Base-by-base conservation (phyloP, 2,329 filamentous ascomycete species). In the Clonostachys rosea region DNA sequence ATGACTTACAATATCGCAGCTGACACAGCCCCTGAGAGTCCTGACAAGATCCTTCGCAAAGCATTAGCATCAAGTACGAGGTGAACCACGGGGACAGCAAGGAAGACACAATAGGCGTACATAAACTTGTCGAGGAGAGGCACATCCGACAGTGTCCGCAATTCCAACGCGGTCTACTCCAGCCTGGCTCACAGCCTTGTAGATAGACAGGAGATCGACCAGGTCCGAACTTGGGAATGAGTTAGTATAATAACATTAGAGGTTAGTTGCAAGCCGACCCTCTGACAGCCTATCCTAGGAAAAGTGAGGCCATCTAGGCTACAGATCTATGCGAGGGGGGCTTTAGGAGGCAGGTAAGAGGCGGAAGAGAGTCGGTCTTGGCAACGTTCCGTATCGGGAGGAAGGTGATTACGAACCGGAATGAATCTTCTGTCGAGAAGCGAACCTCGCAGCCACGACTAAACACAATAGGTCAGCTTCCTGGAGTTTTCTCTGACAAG, bases 81-180 rank as follows among this genome's bases (percentile, higher is more conserved):
- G 24, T 30, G 10, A 30, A 30, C 24, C 9, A 30, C 9, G 9
- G 24, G 8, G 8, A 30, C 10, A 30, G 24, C 9, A 30, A 30
- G 24, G 4, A 30, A 30, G 24, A 30, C 3, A 30, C 9, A 4
- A 30, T 10, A 30, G 24, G 24, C 24, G 24, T 30, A 30, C 24
- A 69, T 94, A 96, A 43, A 96, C 91, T 73, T 94, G 88, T 63
- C 91, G 78, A 46, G 91, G 91, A n/a, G 36, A n/a, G 36, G 36
- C 36, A 18, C 36, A 39, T 39, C 36, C 36, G 17, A 39, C 36
- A n/a, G 36, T 39, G 36, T 39, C 36, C 14, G 36, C 36, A 39
- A 39, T 39, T 39, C 36, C 36, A n/a, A 39, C 36, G 11, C 36
- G 36, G 17, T 39, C 7, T n/a, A n/a, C 14, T n/a, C 36, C 36